Conservation (phyloP, 116 monocot genomes). For the Thalassia testudinum region DNA sequence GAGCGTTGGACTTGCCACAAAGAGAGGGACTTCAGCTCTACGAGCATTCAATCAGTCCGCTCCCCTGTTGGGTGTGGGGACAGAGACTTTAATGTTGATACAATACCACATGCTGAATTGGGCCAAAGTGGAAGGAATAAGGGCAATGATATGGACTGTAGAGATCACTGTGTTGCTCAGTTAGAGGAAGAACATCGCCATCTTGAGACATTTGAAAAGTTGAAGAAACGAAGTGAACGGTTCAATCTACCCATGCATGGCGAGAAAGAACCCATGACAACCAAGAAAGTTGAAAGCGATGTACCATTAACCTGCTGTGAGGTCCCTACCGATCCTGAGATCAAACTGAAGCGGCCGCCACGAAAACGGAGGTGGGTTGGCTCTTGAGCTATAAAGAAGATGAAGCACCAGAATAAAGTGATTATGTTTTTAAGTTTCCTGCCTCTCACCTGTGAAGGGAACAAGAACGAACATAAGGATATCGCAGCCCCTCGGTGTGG, state of each 20-base stretch:
- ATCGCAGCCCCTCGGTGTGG: too few species aligned
- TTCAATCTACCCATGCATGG: conserved; percentile 90
- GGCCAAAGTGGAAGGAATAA: conserved; percentile 14
- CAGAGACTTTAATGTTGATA: not conserved
- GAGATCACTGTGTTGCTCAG: conserved; percentile 13
- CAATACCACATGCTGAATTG: conserved; percentile 6
- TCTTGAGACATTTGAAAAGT: conserved; percentile 83
- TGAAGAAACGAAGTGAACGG: conserved; percentile 86
- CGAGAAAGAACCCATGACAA: conserved; percentile 43
- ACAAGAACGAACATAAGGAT: too few species aligned
- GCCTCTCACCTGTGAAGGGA: too few species aligned
- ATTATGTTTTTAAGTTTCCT: too few species aligned
- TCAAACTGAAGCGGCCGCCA: conserved; percentile 80
- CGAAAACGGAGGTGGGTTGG: conserved; percentile 87
- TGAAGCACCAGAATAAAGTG: too few species aligned
- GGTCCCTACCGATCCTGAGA: conserved; percentile 22
- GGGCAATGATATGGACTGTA: conserved; percentile 16
- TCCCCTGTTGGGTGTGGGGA: conserved; percentile 16
- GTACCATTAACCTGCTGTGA: conserved; percentile 16
- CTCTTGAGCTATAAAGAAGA: too few species aligned
- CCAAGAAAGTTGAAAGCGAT: conserved; percentile 43
- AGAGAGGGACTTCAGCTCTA: conserved; percentile 51
- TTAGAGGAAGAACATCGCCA: conserved; percentile 46
- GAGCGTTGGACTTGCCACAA: conserved; percentile 93
- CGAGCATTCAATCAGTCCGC: conserved; percentile 9